phyloP scores from a whole-genome alignment of 768 basidiomycete genomes.

The Amylocystis lapponica region DNA sequence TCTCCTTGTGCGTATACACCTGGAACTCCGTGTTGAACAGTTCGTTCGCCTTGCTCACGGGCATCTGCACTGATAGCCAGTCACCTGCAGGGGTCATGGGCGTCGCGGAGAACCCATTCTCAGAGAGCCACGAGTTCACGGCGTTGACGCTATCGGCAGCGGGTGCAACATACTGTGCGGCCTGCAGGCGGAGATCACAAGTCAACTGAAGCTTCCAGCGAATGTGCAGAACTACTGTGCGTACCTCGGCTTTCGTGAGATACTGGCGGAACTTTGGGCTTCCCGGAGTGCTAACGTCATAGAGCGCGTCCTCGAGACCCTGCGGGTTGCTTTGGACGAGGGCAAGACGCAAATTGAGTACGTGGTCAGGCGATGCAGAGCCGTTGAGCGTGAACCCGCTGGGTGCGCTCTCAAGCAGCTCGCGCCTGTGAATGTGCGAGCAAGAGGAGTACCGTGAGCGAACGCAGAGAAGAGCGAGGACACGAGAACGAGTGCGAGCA shows the following conservation, averaged over 20 bases:
- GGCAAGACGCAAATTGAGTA: constrained; percentile 22
- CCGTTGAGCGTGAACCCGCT: constrained; percentile 11
- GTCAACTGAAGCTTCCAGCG: not conserved
- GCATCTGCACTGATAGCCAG: constrained; percentile 17
- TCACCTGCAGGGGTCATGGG: constrained; percentile 22
- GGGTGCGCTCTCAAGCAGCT: constrained; percentile 8
- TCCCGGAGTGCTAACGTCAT: constrained; percentile 19
- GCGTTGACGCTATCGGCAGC: constrained; percentile 13
- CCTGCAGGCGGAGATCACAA: constrained; percentile 5
- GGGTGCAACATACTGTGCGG: constrained; percentile 18
- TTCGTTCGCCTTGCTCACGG: constrained; percentile 24
- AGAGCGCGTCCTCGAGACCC: constrained; percentile 21
- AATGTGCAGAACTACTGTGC: not conserved
- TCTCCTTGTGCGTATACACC: constrained; percentile 16
- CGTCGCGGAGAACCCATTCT: constrained; percentile 15
- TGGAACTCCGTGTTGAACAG: constrained; percentile 22
- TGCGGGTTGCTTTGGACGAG: constrained; percentile 19
- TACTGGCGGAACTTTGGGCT: constrained; percentile 21
- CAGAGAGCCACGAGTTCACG: constrained; percentile 21
- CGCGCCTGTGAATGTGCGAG: constrained; percentile 16
- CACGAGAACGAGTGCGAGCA: constrained; percentile 10
- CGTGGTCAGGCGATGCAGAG: constrained; percentile 11
- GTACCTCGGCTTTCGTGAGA: constrained; percentile 23
- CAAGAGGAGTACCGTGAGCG: constrained; percentile 5
- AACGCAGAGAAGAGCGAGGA: constrained; percentile 8